A percentile compares a stretch with the other conserved stretches of the same genome.
Conservation (phyloP, 2,329 filamentous ascomycete genomes). For the Sclerotinia spermophila region DNA sequence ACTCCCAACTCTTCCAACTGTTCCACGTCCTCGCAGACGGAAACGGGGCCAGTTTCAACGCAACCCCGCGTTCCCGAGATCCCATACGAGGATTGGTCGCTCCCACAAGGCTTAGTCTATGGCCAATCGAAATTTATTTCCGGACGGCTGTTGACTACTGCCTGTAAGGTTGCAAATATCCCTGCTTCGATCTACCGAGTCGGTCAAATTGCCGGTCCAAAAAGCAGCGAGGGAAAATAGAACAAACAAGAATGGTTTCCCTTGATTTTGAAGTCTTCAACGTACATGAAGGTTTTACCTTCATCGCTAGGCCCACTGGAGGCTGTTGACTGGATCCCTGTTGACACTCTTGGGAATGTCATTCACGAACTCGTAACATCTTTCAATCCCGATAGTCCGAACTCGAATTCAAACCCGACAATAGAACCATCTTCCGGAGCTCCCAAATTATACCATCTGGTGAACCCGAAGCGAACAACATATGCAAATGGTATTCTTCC, state of each 20-base stretch:
- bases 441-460: not conserved
- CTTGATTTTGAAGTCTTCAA: not conserved
- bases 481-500: not conserved
- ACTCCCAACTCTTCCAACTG: fast-evolving
- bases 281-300: not conserved
- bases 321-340: conserved; percentile 17
- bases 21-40: not conserved
- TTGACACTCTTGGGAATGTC: not conserved
- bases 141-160: conserved; percentile 41
- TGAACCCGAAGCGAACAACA: not conserved
- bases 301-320: conserved; percentile 22
- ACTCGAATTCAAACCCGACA: fast-evolving
- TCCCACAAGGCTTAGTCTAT: conserved; percentile 24
- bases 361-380: not conserved
- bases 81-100: conserved; percentile 31
- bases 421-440: fast-evolving
- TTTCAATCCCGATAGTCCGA: not conserved
- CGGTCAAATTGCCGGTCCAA: conserved; percentile 45
- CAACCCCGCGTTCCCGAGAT: conserved; percentile 39
- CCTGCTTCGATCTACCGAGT: conserved; percentile 43
- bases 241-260: conserved; percentile 10
- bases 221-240: not conserved
- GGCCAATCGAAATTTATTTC: conserved; percentile 31
- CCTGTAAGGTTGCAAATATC: conserved; percentile 39
- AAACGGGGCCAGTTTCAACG: not conserved